Evolutionary conservation across 1,284 basidiomycete genomes (phyloP).

Genomic region (Coniferiporia weirii): DNA sequence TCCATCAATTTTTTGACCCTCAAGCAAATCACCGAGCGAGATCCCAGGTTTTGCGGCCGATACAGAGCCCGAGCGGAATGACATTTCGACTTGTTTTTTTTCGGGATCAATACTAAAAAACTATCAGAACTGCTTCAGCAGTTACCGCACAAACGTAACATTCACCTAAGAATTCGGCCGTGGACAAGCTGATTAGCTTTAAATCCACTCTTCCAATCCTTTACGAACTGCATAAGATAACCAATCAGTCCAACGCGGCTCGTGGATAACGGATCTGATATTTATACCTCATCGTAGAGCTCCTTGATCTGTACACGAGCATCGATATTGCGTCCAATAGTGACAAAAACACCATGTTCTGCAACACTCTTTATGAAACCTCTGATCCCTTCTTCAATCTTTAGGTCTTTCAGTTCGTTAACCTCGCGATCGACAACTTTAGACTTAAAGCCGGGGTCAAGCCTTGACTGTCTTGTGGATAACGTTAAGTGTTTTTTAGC

Average conservation of each 20-base stretch:
- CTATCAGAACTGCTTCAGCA: neutral
- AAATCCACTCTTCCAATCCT: constrained; percentile 91
- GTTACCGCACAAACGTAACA: constrained; percentile 7
- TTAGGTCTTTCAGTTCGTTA: constrained; percentile 56
- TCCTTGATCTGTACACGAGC: constrained; percentile 93
- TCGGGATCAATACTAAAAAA: constrained; percentile 56
- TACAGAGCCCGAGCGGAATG: constrained; percentile 63
- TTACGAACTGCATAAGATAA: constrained; percentile 62
- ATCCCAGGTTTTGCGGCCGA: constrained; percentile 38
- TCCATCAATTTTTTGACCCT: constrained; percentile 75
- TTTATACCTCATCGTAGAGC: constrained; percentile 79
- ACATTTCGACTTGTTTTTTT: constrained; percentile 81
- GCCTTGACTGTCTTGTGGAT: constrained; percentile 72
- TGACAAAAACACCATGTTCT: constrained; percentile 89
- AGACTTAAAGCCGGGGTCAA: constrained; percentile 46
- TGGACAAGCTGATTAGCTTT: constrained; percentile 79
- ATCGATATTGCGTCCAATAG: constrained; percentile 76
- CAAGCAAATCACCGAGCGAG: constrained; percentile 54
- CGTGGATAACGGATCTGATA: constrained; percentile 4
- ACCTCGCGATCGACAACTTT: constrained; percentile 69
- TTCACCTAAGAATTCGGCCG: constrained; percentile 76
- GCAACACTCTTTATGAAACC: constrained; percentile 89
- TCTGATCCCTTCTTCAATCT: constrained; percentile 69
- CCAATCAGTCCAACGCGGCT: constrained; percentile 11
- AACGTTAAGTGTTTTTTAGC: constrained; percentile 66